Evolutionary conservation across 2,329 filamentous ascomycete species (phyloP).

Genomic region (Phyllosticta citriasiana): DNA sequence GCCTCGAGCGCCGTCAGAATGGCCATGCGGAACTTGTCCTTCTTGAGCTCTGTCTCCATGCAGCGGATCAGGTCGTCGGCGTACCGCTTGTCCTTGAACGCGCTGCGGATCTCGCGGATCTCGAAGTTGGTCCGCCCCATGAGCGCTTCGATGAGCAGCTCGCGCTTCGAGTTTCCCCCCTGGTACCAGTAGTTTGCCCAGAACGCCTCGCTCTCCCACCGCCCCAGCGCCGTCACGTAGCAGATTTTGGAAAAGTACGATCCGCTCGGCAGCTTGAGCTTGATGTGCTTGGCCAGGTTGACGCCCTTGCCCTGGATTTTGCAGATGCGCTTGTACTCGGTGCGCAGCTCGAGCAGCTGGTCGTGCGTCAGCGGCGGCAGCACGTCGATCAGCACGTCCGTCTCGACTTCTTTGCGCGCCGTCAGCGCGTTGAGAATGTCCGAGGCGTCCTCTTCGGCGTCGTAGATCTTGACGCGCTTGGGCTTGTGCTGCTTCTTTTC

Average conservation of each 20-base stretch:
- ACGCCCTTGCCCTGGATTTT: slow-evolving; percentile 74
- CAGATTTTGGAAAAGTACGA: slow-evolving; percentile 79
- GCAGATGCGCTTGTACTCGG: slow-evolving; percentile 82
- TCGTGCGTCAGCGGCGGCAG: slow-evolving; percentile 76
- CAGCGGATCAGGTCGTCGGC: slow-evolving; percentile 68
- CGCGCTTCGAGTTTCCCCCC: slow-evolving; percentile 69
- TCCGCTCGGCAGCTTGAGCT: slow-evolving; percentile 56
- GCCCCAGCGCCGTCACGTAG: slow-evolving; percentile 80
- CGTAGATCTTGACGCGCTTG: slow-evolving; percentile 67
- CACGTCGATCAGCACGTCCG: slow-evolving; percentile 71
- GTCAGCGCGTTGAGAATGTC: slow-evolving; percentile 66
- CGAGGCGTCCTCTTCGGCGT: slow-evolving; percentile 68
- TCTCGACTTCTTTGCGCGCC: slow-evolving; percentile 49
- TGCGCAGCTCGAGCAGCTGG: slow-evolving; percentile 76
- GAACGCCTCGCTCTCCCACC: slow-evolving; percentile 89
- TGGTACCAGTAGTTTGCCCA: slow-evolving; percentile 99
- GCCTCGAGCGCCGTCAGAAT: slow-evolving; percentile 77
- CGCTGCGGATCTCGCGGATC: slow-evolving; percentile 73
- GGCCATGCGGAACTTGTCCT: slow-evolving; percentile 90
- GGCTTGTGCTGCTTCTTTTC: slow-evolving; percentile 29
- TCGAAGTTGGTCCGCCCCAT: slow-evolving; percentile 89
- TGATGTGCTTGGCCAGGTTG: slow-evolving; percentile 79
- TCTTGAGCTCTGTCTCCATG: slow-evolving; percentile 86
- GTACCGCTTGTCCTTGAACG: slow-evolving; percentile 89
- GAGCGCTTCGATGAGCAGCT: slow-evolving; percentile 83